Evolutionary conservation across 2,329 filamentous ascomycete species (phyloP).

Genomic region (Botryosphaeria dothidea): DNA sequence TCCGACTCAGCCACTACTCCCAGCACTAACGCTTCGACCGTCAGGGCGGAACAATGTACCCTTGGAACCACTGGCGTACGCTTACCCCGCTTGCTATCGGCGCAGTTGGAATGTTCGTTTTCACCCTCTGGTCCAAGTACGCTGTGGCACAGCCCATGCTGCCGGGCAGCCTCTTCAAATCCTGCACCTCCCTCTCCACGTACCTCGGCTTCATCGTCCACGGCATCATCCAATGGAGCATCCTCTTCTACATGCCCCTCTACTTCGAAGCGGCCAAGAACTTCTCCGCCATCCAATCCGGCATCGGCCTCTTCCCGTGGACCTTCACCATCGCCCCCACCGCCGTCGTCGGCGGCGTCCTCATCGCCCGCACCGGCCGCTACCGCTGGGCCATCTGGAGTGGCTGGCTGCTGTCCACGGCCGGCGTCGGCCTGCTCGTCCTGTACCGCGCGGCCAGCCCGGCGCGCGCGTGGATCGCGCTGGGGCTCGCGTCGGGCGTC

Average conservation of each 20-base stretch:
- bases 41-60: constrained; percentile 30
- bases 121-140: constrained; percentile 27
- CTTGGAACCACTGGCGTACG: constrained; percentile 26
- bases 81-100: constrained; percentile 27
- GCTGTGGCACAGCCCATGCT: constrained; percentile 29
- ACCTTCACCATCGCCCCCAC: constrained; percentile 31
- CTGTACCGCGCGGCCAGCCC: constrained; percentile 41
- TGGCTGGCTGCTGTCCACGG: constrained; percentile 37
- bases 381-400: constrained; percentile 31
- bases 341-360: constrained; percentile 27
- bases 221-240: constrained; percentile 28
- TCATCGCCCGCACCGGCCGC: constrained; percentile 26
- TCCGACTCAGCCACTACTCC: constrained; percentile 15
- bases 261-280: constrained; percentile 32
- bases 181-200: constrained; percentile 29
- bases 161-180: constrained; percentile 31
- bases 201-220: constrained; percentile 34
- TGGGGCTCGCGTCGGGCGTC: constrained; percentile 43
- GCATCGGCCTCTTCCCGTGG: constrained; percentile 32
- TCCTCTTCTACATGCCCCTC: constrained; percentile 36
- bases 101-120: constrained; percentile 24
- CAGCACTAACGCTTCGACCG: not conserved
- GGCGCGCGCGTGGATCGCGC: constrained; percentile 43
- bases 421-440: constrained; percentile 46
- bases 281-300: constrained; percentile 24